A percentile compares a stretch with the other conserved stretches of the same genome.
These are phyloP conservation scores for Logfia minima DNA, from an alignment of 129 eudicot genomes.

Conservation along the genomic window DNA sequence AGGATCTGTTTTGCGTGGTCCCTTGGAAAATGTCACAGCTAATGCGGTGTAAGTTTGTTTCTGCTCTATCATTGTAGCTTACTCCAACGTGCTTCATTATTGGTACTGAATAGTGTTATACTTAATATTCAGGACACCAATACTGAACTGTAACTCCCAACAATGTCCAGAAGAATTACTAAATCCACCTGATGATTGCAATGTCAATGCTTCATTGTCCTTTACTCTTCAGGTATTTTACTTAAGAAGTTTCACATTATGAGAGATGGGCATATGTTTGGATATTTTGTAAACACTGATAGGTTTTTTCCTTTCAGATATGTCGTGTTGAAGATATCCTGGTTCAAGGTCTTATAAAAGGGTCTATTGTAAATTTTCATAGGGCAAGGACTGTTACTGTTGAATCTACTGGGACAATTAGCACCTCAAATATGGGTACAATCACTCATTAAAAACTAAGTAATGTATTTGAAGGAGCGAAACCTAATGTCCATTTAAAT, in stretches of 20 bases:
- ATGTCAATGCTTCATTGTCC: conserved; percentile 86
- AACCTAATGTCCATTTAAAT: not conserved
- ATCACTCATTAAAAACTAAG: conserved; percentile 17
- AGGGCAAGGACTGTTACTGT: conserved; percentile 77
- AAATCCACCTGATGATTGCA: conserved; percentile 99
- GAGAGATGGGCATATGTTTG: not conserved
- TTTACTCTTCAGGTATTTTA: conserved; percentile 88
- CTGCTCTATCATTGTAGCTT: conserved; percentile 23
- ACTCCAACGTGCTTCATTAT: not conserved
- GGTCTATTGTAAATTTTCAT: conserved; percentile 89
- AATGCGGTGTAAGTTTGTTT: conserved; percentile 64
- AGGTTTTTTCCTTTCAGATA: conserved; percentile 46
- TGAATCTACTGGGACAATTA: conserved; percentile 66
- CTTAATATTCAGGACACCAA: conserved; percentile 61
- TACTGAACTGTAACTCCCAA: conserved; percentile 58
- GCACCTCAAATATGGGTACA: conserved; percentile 89
- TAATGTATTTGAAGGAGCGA: conserved; percentile 14
- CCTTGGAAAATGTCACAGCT: conserved; percentile 55
- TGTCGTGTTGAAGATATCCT: conserved; percentile 98
- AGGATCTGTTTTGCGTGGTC: conserved; percentile 91
- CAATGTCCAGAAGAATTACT: conserved; percentile 82
- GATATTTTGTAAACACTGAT: not conserved
- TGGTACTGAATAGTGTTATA: conserved; percentile 5
- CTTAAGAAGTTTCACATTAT: not conserved
- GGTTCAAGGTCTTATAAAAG: conserved; percentile 83